Evolutionary conservation across 371 early-diverging fungal genomes (phyloP).

Genomic region (Dichotomocladium elegans): DNA sequence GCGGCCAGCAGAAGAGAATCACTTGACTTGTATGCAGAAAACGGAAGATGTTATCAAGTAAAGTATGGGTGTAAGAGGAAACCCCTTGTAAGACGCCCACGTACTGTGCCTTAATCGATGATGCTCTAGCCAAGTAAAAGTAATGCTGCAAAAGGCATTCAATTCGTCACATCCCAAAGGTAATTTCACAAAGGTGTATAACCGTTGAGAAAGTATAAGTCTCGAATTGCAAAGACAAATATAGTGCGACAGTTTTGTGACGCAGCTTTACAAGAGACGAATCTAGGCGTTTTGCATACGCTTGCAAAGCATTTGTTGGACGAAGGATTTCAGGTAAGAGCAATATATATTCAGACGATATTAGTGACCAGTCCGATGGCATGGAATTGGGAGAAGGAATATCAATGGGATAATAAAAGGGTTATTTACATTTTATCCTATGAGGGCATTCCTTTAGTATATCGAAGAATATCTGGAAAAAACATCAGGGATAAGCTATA

Average conservation of each 20-base stretch:
- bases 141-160: conserved; percentile 14
- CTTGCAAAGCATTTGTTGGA: conserved; percentile 21
- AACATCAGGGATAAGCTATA: not conserved
- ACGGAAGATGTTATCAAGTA: not conserved
- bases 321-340: conserved; percentile 13
- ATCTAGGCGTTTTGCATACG: conserved; percentile 20
- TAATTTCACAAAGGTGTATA: not conserved
- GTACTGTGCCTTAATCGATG: not conserved
- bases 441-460: not conserved
- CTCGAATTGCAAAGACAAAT: not conserved
- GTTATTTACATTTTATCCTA: not conserved
- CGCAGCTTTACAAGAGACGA: conserved; percentile 15
- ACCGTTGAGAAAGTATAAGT: not conserved
- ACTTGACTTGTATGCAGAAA: not conserved
- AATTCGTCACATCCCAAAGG: conserved; percentile 4
- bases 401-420: not conserved
- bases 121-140: not conserved
- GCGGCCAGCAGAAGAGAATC: conserved; percentile 7
- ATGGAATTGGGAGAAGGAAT: not conserved
- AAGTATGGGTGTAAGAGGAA: no score
- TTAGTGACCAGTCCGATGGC: not conserved
- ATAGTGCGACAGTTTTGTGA: conserved; percentile 30
- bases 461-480: not conserved
- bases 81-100: no score
- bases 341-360: not conserved